These are phyloP conservation scores for Neofusicoccum sp. DNA, from an alignment of 2,329 filamentous ascomycete species.

Conservation along the genomic window DNA sequence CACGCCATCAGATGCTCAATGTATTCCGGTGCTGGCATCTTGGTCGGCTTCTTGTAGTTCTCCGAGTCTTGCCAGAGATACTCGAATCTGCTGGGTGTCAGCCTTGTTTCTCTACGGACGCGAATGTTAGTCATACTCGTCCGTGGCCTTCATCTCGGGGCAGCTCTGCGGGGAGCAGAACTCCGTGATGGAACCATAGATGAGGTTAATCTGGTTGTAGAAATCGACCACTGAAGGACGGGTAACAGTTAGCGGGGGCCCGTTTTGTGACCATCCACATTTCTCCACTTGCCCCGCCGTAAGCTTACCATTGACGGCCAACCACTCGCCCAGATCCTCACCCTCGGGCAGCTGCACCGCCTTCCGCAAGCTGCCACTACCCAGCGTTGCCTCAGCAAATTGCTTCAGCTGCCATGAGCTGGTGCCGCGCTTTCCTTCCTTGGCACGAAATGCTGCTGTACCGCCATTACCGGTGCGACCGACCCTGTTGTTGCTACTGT, in stretches of 20 bases:
- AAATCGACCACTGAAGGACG: constrained; percentile 88
- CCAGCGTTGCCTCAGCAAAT: constrained; percentile 95
- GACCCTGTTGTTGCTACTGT: constrained; percentile 16
- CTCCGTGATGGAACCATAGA: constrained; percentile 98
- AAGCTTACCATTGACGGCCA: constrained; percentile 86
- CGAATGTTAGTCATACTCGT: constrained; percentile 65
- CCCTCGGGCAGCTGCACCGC: constrained; percentile 96
- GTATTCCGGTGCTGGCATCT: constrained; percentile 96
- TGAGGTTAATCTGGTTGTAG: constrained; percentile 99
- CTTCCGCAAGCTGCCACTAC: constrained; percentile 90
- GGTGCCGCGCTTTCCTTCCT: constrained; percentile 79
- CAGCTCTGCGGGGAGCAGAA: constrained; percentile 97
- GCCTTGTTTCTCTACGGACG: neutral
- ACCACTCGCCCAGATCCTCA: constrained; percentile 96
- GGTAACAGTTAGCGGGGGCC: constrained; percentile 19
- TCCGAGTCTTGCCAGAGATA: constrained; percentile 98
- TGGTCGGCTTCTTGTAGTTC: constrained; percentile 91
- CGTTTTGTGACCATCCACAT: neutral
- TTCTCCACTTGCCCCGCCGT: neutral
- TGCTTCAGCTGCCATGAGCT: constrained; percentile 92
- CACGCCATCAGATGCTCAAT: constrained; percentile 97
- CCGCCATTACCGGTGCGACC: constrained; percentile 32
- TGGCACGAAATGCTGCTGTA: constrained; percentile 81
- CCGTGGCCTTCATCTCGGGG: constrained; percentile 99
- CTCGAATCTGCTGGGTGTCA: constrained; percentile 68